A percentile compares a stretch with the other conserved stretches of the same genome.
Evolutionary conservation across 2,329 filamentous ascomycete genomes (phyloP).

Genomic region (Paraphaeosphaeria sporulosa): DNA sequence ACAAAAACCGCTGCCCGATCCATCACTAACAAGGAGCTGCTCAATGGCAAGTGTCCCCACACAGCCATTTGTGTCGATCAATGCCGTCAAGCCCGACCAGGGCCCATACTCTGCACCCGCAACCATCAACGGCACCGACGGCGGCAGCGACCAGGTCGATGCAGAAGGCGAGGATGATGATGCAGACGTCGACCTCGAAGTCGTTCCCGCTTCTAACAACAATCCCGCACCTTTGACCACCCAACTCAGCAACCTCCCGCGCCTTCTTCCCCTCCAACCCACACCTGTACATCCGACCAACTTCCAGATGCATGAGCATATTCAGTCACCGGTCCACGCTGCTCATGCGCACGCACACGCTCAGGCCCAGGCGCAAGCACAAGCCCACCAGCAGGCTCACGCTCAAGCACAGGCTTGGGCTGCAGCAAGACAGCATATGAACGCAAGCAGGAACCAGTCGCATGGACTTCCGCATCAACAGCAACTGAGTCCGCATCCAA

Average conservation of each 20-base stretch:
- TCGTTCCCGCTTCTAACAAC: constrained; percentile 36
- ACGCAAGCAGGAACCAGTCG: constrained; percentile 44
- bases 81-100: constrained; percentile 26
- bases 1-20: constrained; percentile 43
- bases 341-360: constrained; percentile 37
- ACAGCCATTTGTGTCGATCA: constrained; percentile 29
- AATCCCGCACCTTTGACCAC: constrained; percentile 16
- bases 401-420: constrained; percentile 36
- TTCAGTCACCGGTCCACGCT: constrained; percentile 28
- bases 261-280: constrained; percentile 39
- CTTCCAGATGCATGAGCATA: constrained; percentile 32
- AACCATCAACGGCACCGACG: constrained; percentile 35
- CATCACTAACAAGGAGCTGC: constrained; percentile 29
- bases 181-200: constrained; percentile 40
- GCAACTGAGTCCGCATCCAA: constrained; percentile 29
- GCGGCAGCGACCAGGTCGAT: constrained; percentile 40
- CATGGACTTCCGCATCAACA: constrained; percentile 35
- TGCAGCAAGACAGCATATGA: constrained; percentile 47
- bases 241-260: constrained; percentile 28
- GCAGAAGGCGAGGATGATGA: constrained; percentile 49
- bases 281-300: constrained; percentile 38
- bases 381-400: constrained; percentile 28
- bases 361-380: constrained; percentile 35
- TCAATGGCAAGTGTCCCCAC: constrained; percentile 42
- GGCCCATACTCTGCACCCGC: constrained; percentile 42